These are phyloP conservation scores for Ascoidea tarda DNA, from an alignment of 805 yeast species.

Conservation along the genomic window DNA sequence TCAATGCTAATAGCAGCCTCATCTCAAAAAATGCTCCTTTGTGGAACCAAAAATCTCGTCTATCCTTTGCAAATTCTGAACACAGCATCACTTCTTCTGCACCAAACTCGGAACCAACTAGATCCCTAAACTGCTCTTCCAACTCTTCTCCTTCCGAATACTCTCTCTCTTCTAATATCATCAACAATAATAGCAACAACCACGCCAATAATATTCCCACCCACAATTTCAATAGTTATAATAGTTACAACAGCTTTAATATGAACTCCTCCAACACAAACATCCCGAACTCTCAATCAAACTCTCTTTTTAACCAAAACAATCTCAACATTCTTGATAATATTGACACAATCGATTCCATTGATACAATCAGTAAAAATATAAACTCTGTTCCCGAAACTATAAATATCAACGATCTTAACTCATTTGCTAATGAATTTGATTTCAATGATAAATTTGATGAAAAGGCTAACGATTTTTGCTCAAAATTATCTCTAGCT, in stretches of 20 bases:
- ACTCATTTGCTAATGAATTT: conserved; percentile 15
- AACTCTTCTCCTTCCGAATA: not conserved
- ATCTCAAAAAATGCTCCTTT: not conserved
- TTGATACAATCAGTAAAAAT: not conserved
- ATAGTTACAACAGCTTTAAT: not conserved
- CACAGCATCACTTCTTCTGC: conserved; percentile 10
- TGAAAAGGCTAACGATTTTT: conserved; percentile 63
- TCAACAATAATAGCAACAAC: not conserved
- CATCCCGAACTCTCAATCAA: conserved; percentile 5
- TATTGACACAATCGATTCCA: not conserved
- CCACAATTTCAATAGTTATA: conserved; percentile 8
- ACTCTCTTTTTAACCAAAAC: not conserved
- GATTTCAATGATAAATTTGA: conserved; percentile 34
- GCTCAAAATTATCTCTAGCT: conserved; percentile 61
- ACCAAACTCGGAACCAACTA: not conserved
- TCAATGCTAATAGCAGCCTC: not conserved
- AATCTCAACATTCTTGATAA: not conserved
- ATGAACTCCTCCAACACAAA: not conserved
- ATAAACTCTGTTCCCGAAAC: not conserved
- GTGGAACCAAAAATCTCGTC: not conserved
- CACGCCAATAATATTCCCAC: not conserved
- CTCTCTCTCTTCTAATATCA: not conserved
- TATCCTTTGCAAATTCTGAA: conserved; percentile 1
- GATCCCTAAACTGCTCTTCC: not conserved
- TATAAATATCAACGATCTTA: conserved; percentile 17